phyloP scores from a whole-genome alignment of 441 rosid species.

The Pelargonium citronellum region DNA sequence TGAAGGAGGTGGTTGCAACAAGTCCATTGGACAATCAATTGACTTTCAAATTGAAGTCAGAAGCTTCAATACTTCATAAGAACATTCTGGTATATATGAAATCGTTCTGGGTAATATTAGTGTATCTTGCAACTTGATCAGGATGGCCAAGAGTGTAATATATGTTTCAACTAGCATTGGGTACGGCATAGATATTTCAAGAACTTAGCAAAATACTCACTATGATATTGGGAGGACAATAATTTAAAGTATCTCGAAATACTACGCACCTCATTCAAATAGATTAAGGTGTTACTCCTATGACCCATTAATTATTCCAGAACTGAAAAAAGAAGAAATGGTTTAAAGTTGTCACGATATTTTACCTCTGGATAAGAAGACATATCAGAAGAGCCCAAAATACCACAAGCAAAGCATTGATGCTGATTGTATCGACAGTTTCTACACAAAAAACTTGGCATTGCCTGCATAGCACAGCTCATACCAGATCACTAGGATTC shows the following conservation, averaged over 20 bases:
- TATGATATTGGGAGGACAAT: conserved; percentile 2
- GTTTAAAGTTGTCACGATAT: conserved; percentile 14
- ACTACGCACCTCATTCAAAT: neutral
- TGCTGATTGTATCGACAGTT: conserved; percentile 72
- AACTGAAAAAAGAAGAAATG: neutral
- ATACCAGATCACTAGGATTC: conserved; percentile 12
- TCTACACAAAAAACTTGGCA: conserved; percentile 50
- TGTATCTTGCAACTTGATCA: neutral
- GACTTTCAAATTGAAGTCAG: neutral
- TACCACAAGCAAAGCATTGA: conserved; percentile 81
- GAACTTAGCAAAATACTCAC: neutral
- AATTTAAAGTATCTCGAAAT: neutral
- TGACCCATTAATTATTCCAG: neutral
- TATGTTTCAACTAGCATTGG: neutral
- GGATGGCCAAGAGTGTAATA: neutral
- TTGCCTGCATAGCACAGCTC: conserved; percentile 38
- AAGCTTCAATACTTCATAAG: neutral
- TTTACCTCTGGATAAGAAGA: conserved; percentile 64
- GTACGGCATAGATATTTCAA: neutral
- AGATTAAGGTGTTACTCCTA: neutral
- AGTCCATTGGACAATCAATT: neutral
- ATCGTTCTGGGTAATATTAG: neutral
- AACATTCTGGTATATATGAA: conserved; percentile 1
- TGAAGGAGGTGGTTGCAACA: neutral
- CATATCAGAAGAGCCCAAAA: conserved; percentile 73